Percentiles rank a stretch among this genome's conserved stretches.
Conservation (phyloP, 257 asterid genomes). For the Dorcoceras hygrometricum region DNA sequence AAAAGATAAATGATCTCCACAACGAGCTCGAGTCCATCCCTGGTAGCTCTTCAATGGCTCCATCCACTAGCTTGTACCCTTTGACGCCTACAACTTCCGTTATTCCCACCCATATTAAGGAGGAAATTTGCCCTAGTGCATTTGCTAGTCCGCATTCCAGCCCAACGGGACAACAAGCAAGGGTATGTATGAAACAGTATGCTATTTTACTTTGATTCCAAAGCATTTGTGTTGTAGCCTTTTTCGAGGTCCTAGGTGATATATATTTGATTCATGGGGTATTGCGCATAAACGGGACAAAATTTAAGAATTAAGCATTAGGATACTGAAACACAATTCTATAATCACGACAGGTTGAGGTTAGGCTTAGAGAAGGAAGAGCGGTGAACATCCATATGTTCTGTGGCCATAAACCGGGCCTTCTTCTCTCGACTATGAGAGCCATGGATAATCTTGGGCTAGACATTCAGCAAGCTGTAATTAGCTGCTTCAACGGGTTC, state of each 20-base stretch:
- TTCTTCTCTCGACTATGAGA: conserved; percentile 31
- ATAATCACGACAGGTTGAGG: conserved; percentile 26
- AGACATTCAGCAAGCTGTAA: conserved; percentile 71
- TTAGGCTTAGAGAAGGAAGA: conserved; percentile 32
- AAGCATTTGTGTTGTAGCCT: not conserved
- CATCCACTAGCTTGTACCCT: conserved; percentile 18
- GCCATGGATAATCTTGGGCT: conserved; percentile 50
- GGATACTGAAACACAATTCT: not conserved
- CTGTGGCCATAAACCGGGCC: conserved; percentile 37
- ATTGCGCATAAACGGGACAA: not conserved
- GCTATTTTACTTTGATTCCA: not conserved
- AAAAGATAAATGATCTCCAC: conserved; percentile 19
- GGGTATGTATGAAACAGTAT: conserved; percentile 29
- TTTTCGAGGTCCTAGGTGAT: not conserved
- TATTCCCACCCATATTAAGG: conserved; percentile 49
- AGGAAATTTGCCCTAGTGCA: conserved; percentile 57
- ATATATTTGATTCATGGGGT: not conserved
- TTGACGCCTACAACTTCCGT: conserved; percentile 53
- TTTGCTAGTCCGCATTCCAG: conserved; percentile 6
- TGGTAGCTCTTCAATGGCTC: conserved; percentile 3
- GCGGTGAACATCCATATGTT: conserved; percentile 39
- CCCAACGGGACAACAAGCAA: conserved; percentile 30
- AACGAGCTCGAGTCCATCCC: conserved; percentile 13
- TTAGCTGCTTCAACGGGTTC: conserved; percentile 75
- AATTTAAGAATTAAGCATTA: too few species aligned